Evolutionary conservation across 371 early-diverging fungal species (phyloP).

Genomic region (Mucor lusitanicus): DNA sequence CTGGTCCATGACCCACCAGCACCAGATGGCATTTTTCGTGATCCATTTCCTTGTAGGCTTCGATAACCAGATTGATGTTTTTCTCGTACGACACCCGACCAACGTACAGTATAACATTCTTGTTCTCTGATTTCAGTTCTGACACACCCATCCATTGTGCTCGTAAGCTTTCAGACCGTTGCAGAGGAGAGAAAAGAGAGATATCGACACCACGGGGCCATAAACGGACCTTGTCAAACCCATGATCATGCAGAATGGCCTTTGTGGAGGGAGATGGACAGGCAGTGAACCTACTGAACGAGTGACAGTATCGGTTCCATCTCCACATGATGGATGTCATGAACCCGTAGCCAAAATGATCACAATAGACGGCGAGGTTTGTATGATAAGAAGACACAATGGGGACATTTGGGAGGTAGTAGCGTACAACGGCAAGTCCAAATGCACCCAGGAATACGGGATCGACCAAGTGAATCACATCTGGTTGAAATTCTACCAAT

Average conservation of each 20-base stretch:
- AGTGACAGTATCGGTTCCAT: conserved; percentile 52
- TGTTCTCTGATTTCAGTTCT: conserved; percentile 11
- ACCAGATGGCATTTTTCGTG: conserved; percentile 45
- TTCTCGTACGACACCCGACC: conserved; percentile 53
- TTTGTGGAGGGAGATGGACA: conserved; percentile 48
- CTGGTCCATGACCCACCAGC: conserved; percentile 55
- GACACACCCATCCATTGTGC: conserved; percentile 30
- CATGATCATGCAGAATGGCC: conserved; percentile 28
- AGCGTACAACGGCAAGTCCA: conserved; percentile 26
- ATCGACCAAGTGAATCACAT: conserved; percentile 53
- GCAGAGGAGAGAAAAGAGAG: conserved; percentile 31
- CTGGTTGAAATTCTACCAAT: conserved; percentile 43
- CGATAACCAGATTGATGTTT: conserved; percentile 43
- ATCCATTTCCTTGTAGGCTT: conserved; percentile 46
- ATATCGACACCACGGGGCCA: conserved; percentile 55
- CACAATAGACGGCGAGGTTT: conserved; percentile 48
- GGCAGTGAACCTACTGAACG: conserved; percentile 32
- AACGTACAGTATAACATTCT: conserved; percentile 44
- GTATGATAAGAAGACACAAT: conserved; percentile 56
- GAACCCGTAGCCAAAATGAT: conserved; percentile 47
- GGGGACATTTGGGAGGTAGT: conserved; percentile 29
- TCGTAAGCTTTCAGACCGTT: conserved; percentile 28
- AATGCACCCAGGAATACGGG: conserved; percentile 50
- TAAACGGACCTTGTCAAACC: conserved; percentile 34
- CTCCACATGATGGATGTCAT: conserved; percentile 47